These are phyloP conservation scores for Amanita rubescens DNA, from an alignment of 768 basidiomycete species.

Conservation along the genomic window DNA sequence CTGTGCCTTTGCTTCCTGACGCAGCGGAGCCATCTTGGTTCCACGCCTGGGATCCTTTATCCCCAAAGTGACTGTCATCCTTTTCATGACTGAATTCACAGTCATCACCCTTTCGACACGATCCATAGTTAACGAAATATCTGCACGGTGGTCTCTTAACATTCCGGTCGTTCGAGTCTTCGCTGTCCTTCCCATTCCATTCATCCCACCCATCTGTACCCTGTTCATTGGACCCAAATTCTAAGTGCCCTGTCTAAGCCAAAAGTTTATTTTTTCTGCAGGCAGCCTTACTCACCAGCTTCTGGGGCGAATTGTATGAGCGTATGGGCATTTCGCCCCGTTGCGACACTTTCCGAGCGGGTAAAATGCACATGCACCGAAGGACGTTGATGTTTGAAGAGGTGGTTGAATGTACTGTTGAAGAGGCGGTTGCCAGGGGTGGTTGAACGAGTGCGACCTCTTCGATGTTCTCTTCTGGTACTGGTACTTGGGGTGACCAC, in stretches of 20 bases:
- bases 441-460: not conserved
- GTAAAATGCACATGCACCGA: conserved; percentile 26
- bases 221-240: not conserved
- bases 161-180: not conserved
- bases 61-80: not conserved
- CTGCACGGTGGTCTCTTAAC: conserved; percentile 13
- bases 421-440: no score
- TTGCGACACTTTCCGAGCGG: conserved; percentile 31
- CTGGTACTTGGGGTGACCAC: conserved; percentile 8
- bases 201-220: conserved; percentile 9
- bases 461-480: not conserved
- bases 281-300: not conserved
- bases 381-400: conserved; percentile 9
- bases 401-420: no score
- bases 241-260: not conserved
- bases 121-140: conserved; percentile 15
- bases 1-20: not conserved
- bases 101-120: conserved; percentile 14
- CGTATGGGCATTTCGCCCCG: conserved; percentile 29
- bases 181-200: not conserved
- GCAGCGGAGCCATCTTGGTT: not conserved
- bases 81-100: conserved; percentile 20
- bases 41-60: not conserved
- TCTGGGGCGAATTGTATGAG: conserved; percentile 20
- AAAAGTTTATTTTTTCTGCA: not conserved